These are phyloP conservation scores for Syzygium aromaticum DNA, from an alignment of 345 rosid genomes.

Conservation along the genomic window DNA sequence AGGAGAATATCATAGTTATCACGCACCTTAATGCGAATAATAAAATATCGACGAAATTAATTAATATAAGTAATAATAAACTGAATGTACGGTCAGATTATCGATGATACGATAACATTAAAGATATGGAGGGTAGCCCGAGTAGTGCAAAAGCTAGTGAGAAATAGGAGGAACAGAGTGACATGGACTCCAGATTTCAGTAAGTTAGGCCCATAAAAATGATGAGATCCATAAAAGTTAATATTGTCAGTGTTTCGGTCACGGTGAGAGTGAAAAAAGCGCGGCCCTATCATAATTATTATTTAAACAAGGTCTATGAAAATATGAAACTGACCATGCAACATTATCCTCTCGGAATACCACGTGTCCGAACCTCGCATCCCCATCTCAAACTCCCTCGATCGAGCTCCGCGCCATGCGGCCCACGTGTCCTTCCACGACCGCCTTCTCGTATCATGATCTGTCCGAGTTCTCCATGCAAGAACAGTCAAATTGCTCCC, in stretches of 20 bases:
- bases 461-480: background rate
- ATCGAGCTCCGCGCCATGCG: background rate
- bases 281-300: no score
- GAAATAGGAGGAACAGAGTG: background rate
- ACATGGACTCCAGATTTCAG: fast-evolving
- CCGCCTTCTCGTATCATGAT: background rate
- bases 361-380: background rate
- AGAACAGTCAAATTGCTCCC: background rate
- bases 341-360: background rate
- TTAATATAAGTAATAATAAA: no score
- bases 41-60: no score
- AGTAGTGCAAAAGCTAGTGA: background rate
- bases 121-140: background rate
- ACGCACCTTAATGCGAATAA: no score
- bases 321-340: background rate
- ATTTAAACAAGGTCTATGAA: background rate
- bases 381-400: background rate
- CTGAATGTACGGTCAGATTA: no score
- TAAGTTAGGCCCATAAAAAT: background rate
- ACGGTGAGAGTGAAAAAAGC: no score
- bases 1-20: background rate
- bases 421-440: background rate
- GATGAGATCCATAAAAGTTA: no score
- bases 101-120: no score
- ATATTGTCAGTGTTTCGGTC: no score